Conservation (phyloP, 176 grass and related monocot genomes). For the Pharus latifolius region DNA sequence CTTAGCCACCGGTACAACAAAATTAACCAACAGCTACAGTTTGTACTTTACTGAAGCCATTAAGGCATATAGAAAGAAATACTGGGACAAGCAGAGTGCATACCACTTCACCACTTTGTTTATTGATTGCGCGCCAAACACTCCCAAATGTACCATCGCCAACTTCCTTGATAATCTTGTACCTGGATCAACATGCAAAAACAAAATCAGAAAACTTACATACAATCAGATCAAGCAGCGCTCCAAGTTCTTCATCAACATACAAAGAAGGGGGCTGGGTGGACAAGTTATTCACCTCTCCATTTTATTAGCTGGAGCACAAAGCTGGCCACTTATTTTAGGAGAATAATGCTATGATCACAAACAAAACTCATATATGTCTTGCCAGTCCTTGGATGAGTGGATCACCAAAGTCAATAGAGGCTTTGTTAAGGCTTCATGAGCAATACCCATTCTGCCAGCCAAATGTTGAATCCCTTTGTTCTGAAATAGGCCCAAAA, state of each 20-base stretch:
- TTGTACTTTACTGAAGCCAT: not conserved
- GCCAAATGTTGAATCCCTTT: constrained; percentile 10
- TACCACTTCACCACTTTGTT: constrained; percentile 91
- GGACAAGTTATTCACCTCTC: constrained; percentile 48
- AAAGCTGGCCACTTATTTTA: constrained; percentile 44
- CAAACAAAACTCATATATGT: constrained; percentile 30
- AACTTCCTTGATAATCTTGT: constrained; percentile 85
- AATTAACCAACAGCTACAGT: not conserved
- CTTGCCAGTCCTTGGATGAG: constrained; percentile 25
- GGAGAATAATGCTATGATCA: constrained; percentile 27
- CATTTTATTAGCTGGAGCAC: constrained; percentile 45
- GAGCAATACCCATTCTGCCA: constrained; percentile 39
- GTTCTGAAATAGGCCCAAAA: constrained; percentile 16
- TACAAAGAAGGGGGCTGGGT: not conserved
- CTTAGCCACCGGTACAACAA: not conserved
- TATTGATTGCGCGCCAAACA: constrained; percentile 91
- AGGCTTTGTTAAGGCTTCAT: constrained; percentile 27
- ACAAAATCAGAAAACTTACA: not conserved
- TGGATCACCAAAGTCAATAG: constrained; percentile 35
- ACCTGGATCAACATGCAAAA: constrained; percentile 35
- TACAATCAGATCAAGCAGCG: not conserved
- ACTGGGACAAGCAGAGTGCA: constrained; percentile 11
- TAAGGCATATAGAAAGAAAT: not conserved
- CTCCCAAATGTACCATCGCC: constrained; percentile 97
- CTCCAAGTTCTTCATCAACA: not conserved